Conservation (phyloP, 371 early-diverging fungal species). For the Rhizomucor pusillus region DNA sequence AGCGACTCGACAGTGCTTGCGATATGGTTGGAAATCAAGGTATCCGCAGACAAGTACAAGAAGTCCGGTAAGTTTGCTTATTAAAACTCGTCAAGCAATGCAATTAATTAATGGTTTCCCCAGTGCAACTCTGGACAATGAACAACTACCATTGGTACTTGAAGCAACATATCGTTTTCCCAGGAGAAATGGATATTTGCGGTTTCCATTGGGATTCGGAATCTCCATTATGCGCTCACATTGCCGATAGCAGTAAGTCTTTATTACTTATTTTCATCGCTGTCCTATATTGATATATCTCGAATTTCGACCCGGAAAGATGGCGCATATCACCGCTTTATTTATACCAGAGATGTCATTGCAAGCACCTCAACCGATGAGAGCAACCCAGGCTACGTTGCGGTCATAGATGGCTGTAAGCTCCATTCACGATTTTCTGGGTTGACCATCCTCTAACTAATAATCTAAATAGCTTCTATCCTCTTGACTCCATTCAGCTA, state of each 20-base stretch:
- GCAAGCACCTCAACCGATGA: conserved; percentile 51
- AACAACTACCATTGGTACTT: conserved; percentile 96
- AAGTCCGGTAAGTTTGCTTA: conserved; percentile 24
- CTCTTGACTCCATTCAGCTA: conserved; percentile 84
- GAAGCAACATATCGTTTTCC: conserved; percentile 71
- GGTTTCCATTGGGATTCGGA: conserved; percentile 76
- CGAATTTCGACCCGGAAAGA: conserved; percentile 7
- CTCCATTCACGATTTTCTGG: too few species aligned
- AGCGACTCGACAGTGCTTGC: conserved; percentile 86
- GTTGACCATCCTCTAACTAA: not conserved
- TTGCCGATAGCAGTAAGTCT: conserved; percentile 33
- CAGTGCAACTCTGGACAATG: conserved; percentile 88
- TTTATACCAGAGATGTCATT: conserved; percentile 58
- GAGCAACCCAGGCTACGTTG: conserved; percentile 64
- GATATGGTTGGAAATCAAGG: conserved; percentile 55
- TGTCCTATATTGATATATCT: not conserved
- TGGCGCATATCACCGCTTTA: conserved; percentile 54
- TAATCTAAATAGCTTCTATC: conserved; percentile 30
- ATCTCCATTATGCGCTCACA: conserved; percentile 58
- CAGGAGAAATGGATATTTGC: conserved; percentile 34
- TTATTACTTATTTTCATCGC: too few species aligned
- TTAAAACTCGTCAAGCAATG: not conserved
- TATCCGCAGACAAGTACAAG: conserved; percentile 15
- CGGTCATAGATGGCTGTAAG: conserved; percentile 75
- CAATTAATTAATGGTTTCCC: not conserved